phyloP scores from a whole-genome alignment of 2,329 filamentous ascomycete species.

The Ascochyta fabae region DNA sequence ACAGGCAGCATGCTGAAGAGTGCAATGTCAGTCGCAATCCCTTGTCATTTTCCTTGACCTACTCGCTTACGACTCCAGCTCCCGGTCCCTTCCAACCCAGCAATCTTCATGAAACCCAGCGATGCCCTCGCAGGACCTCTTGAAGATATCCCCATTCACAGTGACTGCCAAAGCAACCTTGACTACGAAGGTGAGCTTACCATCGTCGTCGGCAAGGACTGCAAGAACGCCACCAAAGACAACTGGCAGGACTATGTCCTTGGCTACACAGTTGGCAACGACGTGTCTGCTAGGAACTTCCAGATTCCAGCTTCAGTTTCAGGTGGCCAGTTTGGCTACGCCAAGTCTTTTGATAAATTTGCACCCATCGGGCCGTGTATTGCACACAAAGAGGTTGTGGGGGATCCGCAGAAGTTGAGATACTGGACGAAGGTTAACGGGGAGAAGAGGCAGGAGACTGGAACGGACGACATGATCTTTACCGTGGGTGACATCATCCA shows the following conservation, averaged over 20 bases:
- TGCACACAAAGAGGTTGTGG: conserved; percentile 40
- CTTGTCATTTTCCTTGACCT: not conserved
- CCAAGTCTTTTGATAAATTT: conserved; percentile 55
- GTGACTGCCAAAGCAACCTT: conserved; percentile 39
- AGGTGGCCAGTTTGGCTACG: conserved; percentile 50
- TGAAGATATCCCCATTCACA: conserved; percentile 39
- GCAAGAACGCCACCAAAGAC: conserved; percentile 54
- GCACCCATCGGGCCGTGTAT: conserved; percentile 54
- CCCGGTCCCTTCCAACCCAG: conserved; percentile 39
- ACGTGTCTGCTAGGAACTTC: conserved; percentile 65
- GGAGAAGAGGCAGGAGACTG: conserved; percentile 51
- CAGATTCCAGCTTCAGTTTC: conserved; percentile 51
- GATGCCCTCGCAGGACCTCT: conserved; percentile 45
- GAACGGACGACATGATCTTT: conserved; percentile 58
- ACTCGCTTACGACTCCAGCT: conserved; percentile 22
- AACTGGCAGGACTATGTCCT: conserved; percentile 67
- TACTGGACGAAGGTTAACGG: conserved; percentile 55
- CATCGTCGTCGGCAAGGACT: conserved; percentile 41
- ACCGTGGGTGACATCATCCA: conserved; percentile 51
- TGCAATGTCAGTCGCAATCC: conserved; percentile 27
- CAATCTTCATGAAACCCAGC: conserved; percentile 47
- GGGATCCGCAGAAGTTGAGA: conserved; percentile 41
- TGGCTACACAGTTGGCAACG: conserved; percentile 69
- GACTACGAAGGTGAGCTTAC: conserved; percentile 51
- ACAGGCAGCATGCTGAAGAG: conserved; percentile 44